These are phyloP conservation scores for Coemansia sp. DNA, from an alignment of 192 early-diverging fungal species.

Conservation along the genomic window DNA sequence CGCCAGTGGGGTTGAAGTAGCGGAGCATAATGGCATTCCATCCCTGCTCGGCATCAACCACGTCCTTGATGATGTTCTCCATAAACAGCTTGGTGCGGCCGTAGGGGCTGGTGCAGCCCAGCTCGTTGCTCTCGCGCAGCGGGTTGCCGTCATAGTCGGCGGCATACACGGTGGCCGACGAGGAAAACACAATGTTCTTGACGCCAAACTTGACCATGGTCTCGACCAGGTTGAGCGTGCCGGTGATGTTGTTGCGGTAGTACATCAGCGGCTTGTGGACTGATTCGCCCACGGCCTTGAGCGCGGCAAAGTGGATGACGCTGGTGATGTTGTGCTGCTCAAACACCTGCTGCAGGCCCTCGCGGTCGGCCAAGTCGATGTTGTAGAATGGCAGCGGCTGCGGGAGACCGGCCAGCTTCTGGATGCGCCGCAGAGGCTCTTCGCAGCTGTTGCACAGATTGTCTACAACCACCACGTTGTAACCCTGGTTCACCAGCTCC, in stretches of 20 bases:
- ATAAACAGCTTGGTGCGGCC: constrained; percentile 95
- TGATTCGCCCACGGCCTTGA: constrained; percentile 85
- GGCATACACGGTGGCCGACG: constrained; percentile 90
- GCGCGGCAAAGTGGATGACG: constrained; percentile 86
- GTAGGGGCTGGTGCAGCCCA: constrained; percentile 86
- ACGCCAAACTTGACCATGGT: constrained; percentile 78
- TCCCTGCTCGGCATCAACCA: constrained; percentile 59
- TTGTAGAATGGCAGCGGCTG: constrained; percentile 64
- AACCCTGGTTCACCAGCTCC: constrained; percentile 70
- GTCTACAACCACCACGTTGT: constrained; percentile 88
- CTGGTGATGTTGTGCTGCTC: constrained; percentile 61
- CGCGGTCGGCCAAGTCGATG: constrained; percentile 74
- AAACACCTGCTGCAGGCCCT: constrained; percentile 69
- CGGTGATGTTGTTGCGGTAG: constrained; percentile 92
- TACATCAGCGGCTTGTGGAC: constrained; percentile 78
- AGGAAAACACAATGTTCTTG: constrained; percentile 92
- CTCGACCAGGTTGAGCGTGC: constrained; percentile 79
- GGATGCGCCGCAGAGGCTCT: constrained; percentile 68
- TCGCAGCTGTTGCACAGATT: constrained; percentile 81
- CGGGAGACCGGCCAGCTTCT: constrained; percentile 57
- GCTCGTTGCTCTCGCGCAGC: constrained; percentile 57
- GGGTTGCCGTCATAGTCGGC: constrained; percentile 52
- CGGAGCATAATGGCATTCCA: constrained; percentile 69
- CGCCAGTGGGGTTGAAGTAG: constrained; percentile 97
- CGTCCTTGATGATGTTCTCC: constrained; percentile 79